Evolutionary conservation across 495 filamentous ascomycete species (phyloP).

Genomic region (Podospora pseudopauciseta): DNA sequence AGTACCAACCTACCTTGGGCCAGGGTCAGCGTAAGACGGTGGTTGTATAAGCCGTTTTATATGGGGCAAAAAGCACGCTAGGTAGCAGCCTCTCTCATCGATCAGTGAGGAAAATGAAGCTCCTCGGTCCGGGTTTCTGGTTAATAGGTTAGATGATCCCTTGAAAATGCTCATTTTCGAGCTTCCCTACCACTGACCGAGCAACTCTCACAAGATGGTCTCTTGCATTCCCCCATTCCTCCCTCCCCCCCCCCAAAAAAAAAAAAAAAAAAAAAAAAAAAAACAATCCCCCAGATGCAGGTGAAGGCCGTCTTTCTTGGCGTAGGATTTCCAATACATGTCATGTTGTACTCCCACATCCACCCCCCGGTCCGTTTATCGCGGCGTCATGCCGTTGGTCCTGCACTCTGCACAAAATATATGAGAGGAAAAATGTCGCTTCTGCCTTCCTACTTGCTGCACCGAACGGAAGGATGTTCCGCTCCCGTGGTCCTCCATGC

Average conservation of each 20-base stretch:
- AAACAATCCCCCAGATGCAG: neutral
- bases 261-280: neutral
- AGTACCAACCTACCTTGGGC: neutral
- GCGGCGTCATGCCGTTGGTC: neutral
- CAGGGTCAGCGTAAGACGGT: neutral
- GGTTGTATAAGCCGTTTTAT: conserved; percentile 4
- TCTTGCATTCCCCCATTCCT: too few relatives aligned
- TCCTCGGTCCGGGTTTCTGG: neutral
- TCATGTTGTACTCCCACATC: neutral
- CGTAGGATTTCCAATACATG: neutral
- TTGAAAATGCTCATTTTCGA: neutral
- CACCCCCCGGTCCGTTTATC: neutral
- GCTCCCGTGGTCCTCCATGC: neutral
- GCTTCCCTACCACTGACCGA: neutral
- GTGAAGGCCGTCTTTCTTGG: neutral
- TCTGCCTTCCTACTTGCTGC: neutral
- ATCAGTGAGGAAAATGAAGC: neutral
- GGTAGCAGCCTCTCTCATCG: neutral
- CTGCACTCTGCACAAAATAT: neutral
- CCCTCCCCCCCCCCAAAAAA: neutral
- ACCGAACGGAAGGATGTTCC: neutral
- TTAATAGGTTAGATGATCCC: neutral
- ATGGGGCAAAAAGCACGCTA: neutral
- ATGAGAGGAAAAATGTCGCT: neutral
- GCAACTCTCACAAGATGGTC: neutral